Evolutionary conservation across 345 rosid genomes (phyloP), one percentile per base, ranked within the genome.

Genomic region (Pistacia integerrima): DNA sequence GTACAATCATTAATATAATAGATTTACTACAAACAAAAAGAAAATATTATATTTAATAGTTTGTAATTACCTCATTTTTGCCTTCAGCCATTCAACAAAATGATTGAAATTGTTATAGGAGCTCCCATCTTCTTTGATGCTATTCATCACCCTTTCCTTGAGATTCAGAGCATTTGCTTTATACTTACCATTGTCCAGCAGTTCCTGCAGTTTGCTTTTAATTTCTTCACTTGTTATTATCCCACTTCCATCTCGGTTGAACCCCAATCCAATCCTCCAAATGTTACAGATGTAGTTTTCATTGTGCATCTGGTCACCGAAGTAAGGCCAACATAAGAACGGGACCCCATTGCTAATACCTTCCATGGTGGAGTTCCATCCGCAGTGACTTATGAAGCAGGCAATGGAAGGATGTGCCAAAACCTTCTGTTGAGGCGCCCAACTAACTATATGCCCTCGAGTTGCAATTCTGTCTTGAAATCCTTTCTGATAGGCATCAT

Each of bases 371-470:
- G 71, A 67, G 20, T 67, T 49, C 71, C 71, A 67, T 8, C 57
- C 71, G 49, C 71, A 67, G 8, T 55, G 74, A 17, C 22, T 33
- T 2, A 70, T 14, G 49, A 70, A 70, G 28, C 74, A 55, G 16
- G 74, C 74, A 55, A 70, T 56, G 6, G 74, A 70, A 55, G 74
- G 74, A 36, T 70, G 63, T 18, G 12, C 28, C 4, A 70, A 6
- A 55, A 55, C 51, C 33, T 51, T 6, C 16, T 51, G 56, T 30
- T 69, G 59, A 13, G 72, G 72, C 28, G 59, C 56, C 72, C 72
- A 64, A 35, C 67, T 64, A 8, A 64, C 17, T 5, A 64, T 36
- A 64, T 33, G 67, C 41, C 67, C 46, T 16, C 22, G 20, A 64
- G 67, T 33, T 13, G 52, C 70, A 1, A 66, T 28, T 41, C 17